phyloP scores from a whole-genome alignment of 768 basidiomycete genomes.

The Trametes gibbosa region DNA sequence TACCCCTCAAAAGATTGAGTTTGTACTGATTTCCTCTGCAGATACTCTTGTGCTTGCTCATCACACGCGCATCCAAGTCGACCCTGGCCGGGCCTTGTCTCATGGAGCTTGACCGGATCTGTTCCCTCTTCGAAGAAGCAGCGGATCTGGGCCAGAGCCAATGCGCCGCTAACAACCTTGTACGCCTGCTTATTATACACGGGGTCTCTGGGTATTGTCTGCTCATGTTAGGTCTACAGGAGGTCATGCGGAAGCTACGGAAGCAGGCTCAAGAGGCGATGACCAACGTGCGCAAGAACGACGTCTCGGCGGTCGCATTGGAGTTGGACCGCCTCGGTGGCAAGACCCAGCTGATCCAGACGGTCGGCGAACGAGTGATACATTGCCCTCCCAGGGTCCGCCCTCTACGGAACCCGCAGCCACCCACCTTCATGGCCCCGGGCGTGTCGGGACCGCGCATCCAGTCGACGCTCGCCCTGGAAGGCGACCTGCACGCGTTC shows the following conservation, averaged over 20 bases:
- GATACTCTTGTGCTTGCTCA: conserved; percentile 35
- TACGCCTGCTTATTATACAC: neutral
- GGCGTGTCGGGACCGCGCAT: conserved; percentile 23
- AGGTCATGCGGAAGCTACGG: conserved; percentile 29
- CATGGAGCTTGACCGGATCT: conserved; percentile 33
- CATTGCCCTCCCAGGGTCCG: neutral
- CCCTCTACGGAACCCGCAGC: neutral
- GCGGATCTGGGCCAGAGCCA: conserved; percentile 18
- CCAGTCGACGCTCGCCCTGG: conserved; percentile 49
- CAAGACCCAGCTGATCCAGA: conserved; percentile 28
- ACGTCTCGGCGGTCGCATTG: conserved; percentile 7
- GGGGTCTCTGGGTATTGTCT: too few species aligned
- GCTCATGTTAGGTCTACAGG: conserved; percentile 16
- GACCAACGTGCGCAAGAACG: conserved; percentile 16
- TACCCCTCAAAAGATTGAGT: too few species aligned
- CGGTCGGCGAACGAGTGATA: conserved; percentile 4
- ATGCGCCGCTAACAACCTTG: conserved; percentile 28
- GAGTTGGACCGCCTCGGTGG: conserved; percentile 36
- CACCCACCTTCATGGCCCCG: neutral
- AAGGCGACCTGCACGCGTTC: conserved; percentile 17
- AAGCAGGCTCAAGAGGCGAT: conserved; percentile 30
- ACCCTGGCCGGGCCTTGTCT: conserved; percentile 35
- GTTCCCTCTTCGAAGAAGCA: conserved; percentile 31
- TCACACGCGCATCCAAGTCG: conserved; percentile 36
- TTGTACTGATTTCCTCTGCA: neutral